Evolutionary conservation across 768 basidiomycete species (phyloP).

Genomic region (Suillus clintonianus): DNA sequence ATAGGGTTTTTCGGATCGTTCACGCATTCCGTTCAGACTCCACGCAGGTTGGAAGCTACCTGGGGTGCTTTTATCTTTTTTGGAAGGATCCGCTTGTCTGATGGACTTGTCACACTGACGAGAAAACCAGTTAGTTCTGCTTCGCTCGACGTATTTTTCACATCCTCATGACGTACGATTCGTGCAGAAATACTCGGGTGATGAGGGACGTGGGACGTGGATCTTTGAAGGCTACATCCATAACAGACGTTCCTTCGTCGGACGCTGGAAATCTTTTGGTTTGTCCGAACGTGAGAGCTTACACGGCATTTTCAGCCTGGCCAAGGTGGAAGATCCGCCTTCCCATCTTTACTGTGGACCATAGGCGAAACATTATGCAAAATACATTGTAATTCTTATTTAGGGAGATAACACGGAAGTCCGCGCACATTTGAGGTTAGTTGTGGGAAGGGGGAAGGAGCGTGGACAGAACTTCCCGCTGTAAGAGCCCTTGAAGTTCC

Average conservation of each 20-base stretch:
- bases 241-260: conserved; percentile 51
- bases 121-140: conserved; percentile 55
- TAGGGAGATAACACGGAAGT: conserved; percentile 5
- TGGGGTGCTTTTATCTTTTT: conserved; percentile 68
- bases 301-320: conserved; percentile 61
- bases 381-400: neutral
- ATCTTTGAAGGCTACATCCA: conserved; percentile 58
- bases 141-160: conserved; percentile 6
- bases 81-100: conserved; percentile 54
- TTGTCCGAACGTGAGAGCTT: conserved; percentile 35
- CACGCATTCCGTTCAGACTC: conserved; percentile 44
- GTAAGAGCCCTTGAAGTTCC: neutral
- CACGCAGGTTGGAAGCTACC: conserved; percentile 52
- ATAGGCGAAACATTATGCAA: neutral
- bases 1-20: conserved; percentile 18
- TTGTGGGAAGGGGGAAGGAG: conserved; percentile 4
- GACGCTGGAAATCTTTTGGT: conserved; percentile 49
- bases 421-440: neutral
- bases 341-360: neutral
- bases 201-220: conserved; percentile 50
- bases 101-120: conserved; percentile 62
- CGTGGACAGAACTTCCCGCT: neutral
- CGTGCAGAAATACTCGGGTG: conserved; percentile 41
- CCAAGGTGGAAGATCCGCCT: conserved; percentile 36
- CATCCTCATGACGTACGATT: conserved; percentile 6